Conservation (phyloP, 345 rosid species). For the Murraya koenigii region DNA sequence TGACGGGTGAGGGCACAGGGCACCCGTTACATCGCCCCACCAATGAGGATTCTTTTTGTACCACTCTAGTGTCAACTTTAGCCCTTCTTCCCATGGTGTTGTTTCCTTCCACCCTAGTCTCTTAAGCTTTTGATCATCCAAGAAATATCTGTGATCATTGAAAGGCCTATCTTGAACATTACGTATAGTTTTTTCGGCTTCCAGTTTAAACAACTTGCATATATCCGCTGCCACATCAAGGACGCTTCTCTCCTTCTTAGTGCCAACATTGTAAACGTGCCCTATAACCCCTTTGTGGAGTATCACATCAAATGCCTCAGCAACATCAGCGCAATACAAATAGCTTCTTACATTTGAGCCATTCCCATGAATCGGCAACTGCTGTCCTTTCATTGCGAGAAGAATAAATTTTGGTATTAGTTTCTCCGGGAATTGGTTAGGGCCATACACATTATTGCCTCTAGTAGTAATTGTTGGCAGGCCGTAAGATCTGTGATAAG, state of each 20-base stretch:
- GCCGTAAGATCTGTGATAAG: conserved; percentile 58
- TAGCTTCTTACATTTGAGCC: conserved; percentile 69
- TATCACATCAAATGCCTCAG: conserved; percentile 65
- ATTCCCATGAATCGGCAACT: conserved; percentile 61
- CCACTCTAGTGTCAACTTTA: conserved; percentile 60
- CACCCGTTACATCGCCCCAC: conserved; percentile 73
- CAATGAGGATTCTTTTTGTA: conserved; percentile 47
- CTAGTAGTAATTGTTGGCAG: conserved; percentile 57
- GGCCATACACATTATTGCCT: conserved; percentile 68
- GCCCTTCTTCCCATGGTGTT: conserved; percentile 59
- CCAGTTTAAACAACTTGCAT: conserved; percentile 43
- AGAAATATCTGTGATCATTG: conserved; percentile 60
- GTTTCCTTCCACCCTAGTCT: conserved; percentile 57
- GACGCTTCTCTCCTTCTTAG: conserved; percentile 54
- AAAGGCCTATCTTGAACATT: conserved; percentile 61
- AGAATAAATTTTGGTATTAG: conserved; percentile 62
- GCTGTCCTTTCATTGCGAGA: conserved; percentile 54
- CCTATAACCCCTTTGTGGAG: conserved; percentile 63
- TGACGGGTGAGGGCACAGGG: conserved; percentile 51
- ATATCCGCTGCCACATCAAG: conserved; percentile 58
- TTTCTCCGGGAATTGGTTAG: conserved; percentile 63
- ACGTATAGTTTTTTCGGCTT: conserved; percentile 35
- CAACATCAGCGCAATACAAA: conserved; percentile 57
- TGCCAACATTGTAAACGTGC: conserved; percentile 61
- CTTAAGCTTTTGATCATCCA: conserved; percentile 64